Evolutionary conservation across 2,329 filamentous ascomycete genomes (phyloP).

Genomic region (Xylariales sp.): DNA sequence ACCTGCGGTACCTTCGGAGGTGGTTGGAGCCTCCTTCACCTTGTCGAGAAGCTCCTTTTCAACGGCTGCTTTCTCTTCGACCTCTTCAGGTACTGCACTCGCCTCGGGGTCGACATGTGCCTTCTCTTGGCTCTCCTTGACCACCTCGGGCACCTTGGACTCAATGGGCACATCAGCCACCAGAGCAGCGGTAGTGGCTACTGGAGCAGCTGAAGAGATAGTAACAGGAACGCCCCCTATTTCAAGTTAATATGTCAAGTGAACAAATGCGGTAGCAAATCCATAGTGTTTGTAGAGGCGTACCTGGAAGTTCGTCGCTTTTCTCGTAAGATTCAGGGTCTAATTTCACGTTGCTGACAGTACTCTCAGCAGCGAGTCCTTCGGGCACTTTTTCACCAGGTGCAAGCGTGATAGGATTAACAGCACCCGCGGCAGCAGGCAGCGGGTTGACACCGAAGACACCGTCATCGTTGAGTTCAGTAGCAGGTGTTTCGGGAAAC

Average conservation of each 20-base stretch:
- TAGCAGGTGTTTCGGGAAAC: slow-evolving; percentile 77
- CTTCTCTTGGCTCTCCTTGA: slow-evolving; percentile 78
- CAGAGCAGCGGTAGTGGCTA: slow-evolving; percentile 55
- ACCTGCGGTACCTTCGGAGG: slow-evolving; percentile 66
- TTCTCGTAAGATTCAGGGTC: slow-evolving; percentile 91
- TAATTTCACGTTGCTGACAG: slow-evolving; percentile 77
- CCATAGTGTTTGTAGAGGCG: slow-evolving; percentile 30
- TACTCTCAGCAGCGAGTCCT: slow-evolving; percentile 73
- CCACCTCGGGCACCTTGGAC: slow-evolving; percentile 68
- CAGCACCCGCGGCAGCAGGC: slow-evolving; percentile 69
- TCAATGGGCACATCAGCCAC: slow-evolving; percentile 59
- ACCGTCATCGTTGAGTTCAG: slow-evolving; percentile 54
- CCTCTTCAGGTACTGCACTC: slow-evolving; percentile 71
- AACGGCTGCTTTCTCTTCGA: slow-evolving; percentile 76
- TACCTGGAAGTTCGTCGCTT: slow-evolving; percentile 71
- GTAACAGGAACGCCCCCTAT: slow-evolving; percentile 42
- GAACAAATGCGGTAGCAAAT: background rate
- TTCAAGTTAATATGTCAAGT: slow-evolving; percentile 27
- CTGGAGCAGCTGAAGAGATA: slow-evolving; percentile 55
- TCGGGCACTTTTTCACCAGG: slow-evolving; percentile 86
- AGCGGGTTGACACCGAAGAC: slow-evolving; percentile 69
- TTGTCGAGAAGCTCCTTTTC: slow-evolving; percentile 77
- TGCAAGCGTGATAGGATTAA: slow-evolving; percentile 83
- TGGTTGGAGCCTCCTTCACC: slow-evolving; percentile 69
- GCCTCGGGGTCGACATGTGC: slow-evolving; percentile 75